Conservation (phyloP, 768 basidiomycete species). For the Termitomyces sp. region DNA sequence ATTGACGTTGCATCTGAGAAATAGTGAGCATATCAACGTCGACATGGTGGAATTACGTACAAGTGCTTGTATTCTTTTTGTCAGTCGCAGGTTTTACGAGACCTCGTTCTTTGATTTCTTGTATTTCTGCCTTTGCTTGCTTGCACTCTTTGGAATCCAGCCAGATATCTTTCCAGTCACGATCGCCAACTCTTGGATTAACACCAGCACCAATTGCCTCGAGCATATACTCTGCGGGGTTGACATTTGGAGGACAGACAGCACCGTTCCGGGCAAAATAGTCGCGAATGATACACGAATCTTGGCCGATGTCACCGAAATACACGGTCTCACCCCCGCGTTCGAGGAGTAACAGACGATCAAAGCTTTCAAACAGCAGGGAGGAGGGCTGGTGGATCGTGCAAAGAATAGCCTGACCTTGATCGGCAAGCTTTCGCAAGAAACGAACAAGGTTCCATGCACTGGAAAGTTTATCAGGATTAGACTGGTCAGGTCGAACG, state of each 20-base stretch:
- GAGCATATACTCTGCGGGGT: constrained; percentile 78
- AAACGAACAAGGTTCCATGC: constrained; percentile 83
- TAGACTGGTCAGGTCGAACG: constrained; percentile 28
- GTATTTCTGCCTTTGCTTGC: constrained; percentile 36
- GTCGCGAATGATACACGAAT: constrained; percentile 59
- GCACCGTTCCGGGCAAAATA: constrained; percentile 81
- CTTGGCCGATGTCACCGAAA: constrained; percentile 82
- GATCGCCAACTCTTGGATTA: constrained; percentile 62
- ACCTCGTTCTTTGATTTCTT: constrained; percentile 39
- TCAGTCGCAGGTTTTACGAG: constrained; percentile 35
- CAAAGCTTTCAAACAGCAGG: constrained; percentile 84
- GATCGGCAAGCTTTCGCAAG: constrained; percentile 75
- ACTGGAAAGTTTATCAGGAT: constrained; percentile 38
- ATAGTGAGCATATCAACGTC: not conserved
- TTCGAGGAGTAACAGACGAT: constrained; percentile 61
- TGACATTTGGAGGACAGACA: constrained; percentile 66
- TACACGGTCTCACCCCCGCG: constrained; percentile 89
- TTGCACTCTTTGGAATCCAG: constrained; percentile 58
- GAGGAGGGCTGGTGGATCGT: constrained; percentile 89
- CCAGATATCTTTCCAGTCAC: constrained; percentile 90
- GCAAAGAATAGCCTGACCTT: constrained; percentile 86
- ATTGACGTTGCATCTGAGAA: constrained; percentile 67
- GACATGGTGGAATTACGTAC: constrained; percentile 25
- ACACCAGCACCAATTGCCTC: constrained; percentile 87
- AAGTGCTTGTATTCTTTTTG: constrained; percentile 38